phyloP scores from a whole-genome alignment of 768 basidiomycete genomes.

The Termitomyces sp. region DNA sequence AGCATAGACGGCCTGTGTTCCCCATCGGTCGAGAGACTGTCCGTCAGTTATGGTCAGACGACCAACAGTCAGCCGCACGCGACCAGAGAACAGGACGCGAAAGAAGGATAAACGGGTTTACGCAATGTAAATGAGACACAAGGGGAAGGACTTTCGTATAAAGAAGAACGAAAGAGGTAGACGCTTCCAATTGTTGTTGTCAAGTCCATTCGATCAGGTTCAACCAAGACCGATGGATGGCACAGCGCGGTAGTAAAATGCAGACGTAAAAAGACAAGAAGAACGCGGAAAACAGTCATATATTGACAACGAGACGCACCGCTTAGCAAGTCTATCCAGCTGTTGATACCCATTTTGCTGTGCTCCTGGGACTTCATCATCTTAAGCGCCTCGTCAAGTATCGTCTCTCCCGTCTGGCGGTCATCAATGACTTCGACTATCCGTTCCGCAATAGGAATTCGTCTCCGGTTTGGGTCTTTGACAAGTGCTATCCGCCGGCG shows the following conservation, averaged over 20 bases:
- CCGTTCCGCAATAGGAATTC: conserved; percentile 74
- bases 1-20: not conserved
- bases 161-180: not conserved
- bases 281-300: not conserved
- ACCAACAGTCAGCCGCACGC: not conserved
- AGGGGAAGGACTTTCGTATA: not conserved
- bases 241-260: not conserved
- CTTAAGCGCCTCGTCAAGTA: conserved; percentile 91
- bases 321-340: conserved; percentile 92
- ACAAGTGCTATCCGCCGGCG: conserved; percentile 90
- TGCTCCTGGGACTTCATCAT: conserved; percentile 85
- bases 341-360: conserved; percentile 78
- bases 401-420: conserved; percentile 90
- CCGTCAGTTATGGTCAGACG: not conserved
- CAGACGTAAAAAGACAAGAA: not conserved
- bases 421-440: conserved; percentile 91
- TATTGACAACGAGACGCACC: conserved; percentile 46
- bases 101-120: not conserved
- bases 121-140: not conserved
- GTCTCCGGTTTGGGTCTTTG: conserved; percentile 71
- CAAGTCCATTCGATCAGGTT: not conserved
- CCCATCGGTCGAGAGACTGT: not conserved
- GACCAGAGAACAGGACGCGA: not conserved
- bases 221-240: not conserved
- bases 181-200: not conserved